phyloP scores from a whole-genome alignment of 1,284 basidiomycete genomes.

The Pseudozyma hubeiensis region DNA sequence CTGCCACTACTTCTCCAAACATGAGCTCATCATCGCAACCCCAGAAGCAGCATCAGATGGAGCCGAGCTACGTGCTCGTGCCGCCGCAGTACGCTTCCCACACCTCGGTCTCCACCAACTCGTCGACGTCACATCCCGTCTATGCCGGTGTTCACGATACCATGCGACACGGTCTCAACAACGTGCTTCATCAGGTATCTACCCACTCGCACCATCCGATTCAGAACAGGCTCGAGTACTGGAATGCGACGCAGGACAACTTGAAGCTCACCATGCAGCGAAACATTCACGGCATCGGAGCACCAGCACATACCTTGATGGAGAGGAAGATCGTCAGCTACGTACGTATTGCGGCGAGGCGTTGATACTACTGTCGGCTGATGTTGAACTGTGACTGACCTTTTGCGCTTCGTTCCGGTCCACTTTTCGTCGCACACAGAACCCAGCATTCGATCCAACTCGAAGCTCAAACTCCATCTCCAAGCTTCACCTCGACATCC shows the following conservation, averaged over 20 bases:
- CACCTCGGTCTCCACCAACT: constrained; percentile 29
- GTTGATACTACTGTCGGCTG: background rate
- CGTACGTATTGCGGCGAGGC: constrained; percentile 72
- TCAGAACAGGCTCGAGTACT: constrained; percentile 70
- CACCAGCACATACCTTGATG: constrained; percentile 90
- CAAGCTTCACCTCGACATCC: constrained; percentile 64
- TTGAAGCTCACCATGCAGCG: constrained; percentile 86
- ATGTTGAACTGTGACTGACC: background rate
- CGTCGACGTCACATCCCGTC: constrained; percentile 59
- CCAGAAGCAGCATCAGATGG: constrained; percentile 25
- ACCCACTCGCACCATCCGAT: constrained; percentile 57
- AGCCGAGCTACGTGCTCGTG: constrained; percentile 52
- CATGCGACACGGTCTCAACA: constrained; percentile 61
- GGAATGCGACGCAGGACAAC: constrained; percentile 91
- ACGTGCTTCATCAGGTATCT: constrained; percentile 53
- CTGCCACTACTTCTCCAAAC: background rate
- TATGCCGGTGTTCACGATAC: constrained; percentile 64
- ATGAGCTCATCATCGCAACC: constrained; percentile 32
- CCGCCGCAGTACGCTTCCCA: constrained; percentile 41
- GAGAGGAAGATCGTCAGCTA: constrained; percentile 85
- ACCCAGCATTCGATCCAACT: constrained; percentile 38
- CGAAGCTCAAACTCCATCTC: constrained; percentile 45
- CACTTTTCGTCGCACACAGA: constrained; percentile 6
- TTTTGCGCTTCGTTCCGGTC: too few species aligned
- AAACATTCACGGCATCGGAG: constrained; percentile 85